Evolutionary conservation across 2,329 filamentous ascomycete genomes (phyloP).

Genomic region (Hymenoscyphus infarciens): DNA sequence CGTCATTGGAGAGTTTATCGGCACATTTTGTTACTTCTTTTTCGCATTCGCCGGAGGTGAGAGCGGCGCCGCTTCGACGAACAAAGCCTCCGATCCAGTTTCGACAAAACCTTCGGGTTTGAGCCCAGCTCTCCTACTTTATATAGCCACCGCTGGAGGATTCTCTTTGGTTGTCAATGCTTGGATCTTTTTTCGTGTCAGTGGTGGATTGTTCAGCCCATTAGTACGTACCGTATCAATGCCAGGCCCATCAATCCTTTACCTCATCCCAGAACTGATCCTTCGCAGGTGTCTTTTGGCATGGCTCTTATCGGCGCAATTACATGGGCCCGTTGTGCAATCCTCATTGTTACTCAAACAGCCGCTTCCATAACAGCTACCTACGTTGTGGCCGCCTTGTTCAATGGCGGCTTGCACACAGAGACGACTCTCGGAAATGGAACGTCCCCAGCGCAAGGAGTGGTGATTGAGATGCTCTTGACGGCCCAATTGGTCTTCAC

Average conservation of each 20-base stretch:
- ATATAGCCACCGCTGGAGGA: slow-evolving; percentile 29
- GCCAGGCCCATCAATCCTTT: neutral
- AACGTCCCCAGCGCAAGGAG: slow-evolving; percentile 42
- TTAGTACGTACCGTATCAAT: slow-evolving; percentile 34
- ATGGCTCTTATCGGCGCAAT: slow-evolving; percentile 39
- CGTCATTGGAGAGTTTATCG: slow-evolving; percentile 47
- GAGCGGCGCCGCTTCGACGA: slow-evolving; percentile 30
- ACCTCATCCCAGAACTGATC: neutral
- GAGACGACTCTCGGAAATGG: slow-evolving; percentile 41
- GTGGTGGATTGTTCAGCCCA: slow-evolving; percentile 50
- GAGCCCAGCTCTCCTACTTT: slow-evolving; percentile 28
- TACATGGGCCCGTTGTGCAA: slow-evolving; percentile 32
- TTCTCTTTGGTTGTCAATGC: slow-evolving; percentile 45
- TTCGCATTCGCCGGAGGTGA: slow-evolving; percentile 33
- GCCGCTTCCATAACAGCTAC: slow-evolving; percentile 39
- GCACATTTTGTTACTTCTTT: slow-evolving; percentile 42
- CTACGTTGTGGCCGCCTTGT: slow-evolving; percentile 41
- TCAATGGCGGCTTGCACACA: slow-evolving; percentile 43
- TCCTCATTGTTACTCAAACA: slow-evolving; percentile 36
- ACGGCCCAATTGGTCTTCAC: slow-evolving; percentile 47
- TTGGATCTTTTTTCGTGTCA: slow-evolving; percentile 52
- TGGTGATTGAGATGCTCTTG: slow-evolving; percentile 48
- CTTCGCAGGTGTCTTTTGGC: slow-evolving; percentile 36
- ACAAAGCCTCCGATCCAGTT: slow-evolving; percentile 32
- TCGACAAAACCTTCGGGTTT: slow-evolving; percentile 16